Percentiles rank a stretch among this genome's conserved stretches.
phyloP scores from a whole-genome alignment of 2,329 filamentous ascomycete species.

The Aspergillus vadensis region DNA sequence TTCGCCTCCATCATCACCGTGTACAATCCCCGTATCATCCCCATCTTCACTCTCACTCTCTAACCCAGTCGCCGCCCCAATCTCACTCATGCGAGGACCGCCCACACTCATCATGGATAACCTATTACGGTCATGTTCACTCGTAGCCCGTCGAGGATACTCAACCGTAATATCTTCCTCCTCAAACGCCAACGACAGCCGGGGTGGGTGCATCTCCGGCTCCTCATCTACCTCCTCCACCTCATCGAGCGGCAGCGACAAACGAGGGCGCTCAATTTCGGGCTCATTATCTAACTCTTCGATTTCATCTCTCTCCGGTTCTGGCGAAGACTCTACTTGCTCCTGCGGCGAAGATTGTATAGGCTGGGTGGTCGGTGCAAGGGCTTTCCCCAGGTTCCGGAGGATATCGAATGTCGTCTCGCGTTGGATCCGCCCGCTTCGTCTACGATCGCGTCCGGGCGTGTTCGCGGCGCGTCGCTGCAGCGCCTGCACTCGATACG shows the following conservation, averaged over 20 bases:
- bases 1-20: constrained; percentile 37
- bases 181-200: constrained; percentile 47
- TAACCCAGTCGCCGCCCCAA: constrained; percentile 50
- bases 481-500: constrained; percentile 57
- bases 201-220: constrained; percentile 40
- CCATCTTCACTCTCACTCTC: constrained; percentile 46
- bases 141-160: constrained; percentile 45
- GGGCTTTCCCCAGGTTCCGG: constrained; percentile 55
- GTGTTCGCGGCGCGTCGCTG: constrained; percentile 57
- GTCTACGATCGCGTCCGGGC: constrained; percentile 51
- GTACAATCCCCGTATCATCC: constrained; percentile 42
- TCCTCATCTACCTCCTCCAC: constrained; percentile 50
- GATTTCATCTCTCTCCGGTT: constrained; percentile 38
- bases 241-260: constrained; percentile 52
- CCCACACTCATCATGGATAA: constrained; percentile 49
- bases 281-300: constrained; percentile 54
- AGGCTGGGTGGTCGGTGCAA: constrained; percentile 52
- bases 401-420: constrained; percentile 60
- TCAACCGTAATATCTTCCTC: constrained; percentile 51
- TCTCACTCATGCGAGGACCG: constrained; percentile 50
- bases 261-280: constrained; percentile 42
- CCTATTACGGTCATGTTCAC: constrained; percentile 39
- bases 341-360: constrained; percentile 51
- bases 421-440: constrained; percentile 53
- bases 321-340: constrained; percentile 23